Base-by-base conservation (phyloP, 208 protist genomes). In the Acanthamoeba healyi region DNA sequence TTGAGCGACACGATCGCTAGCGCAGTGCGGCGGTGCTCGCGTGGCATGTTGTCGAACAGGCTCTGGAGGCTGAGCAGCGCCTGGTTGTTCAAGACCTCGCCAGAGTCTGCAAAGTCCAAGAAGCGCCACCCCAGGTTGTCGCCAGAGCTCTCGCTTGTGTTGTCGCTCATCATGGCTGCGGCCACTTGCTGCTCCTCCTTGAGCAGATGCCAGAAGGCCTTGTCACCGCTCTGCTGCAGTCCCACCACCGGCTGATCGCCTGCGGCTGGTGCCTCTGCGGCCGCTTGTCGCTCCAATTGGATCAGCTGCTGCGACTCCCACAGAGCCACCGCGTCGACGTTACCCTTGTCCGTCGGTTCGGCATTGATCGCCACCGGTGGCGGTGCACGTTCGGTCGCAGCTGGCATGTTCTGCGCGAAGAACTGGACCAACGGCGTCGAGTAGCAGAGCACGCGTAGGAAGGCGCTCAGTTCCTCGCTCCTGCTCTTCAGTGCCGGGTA, bases 41-140 rank as follows among this genome's bases (percentile, higher is more conserved):
- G 70, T 7, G 70, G 70, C 38, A 46, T 79, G 70, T 46, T 49
- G 38, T 79, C 70, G 6, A 79, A 29, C 70, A 79, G 24, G 70
- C 40, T 79, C 70, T 79, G 70, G 0, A 79, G 40, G 36, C 36
- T 79, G 40, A 79, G 70, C 70, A 79, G 22, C 70, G 70, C 70
- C 34, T 44, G 29, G 40, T 79, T 38, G 2, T 32, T 79, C 38
- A 79, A 24, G 22, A 79, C 38, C 40, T 79, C 70, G 70, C 70
- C 70, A 32, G 70, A 79, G 2, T 79, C 40, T 2, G 70, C 19
- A 34, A 79, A 79, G 70, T 79, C 70, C 12, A 79, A 29, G 70
- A 79, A 29, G 70, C 70, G 15, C 70, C 70, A 79, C 7, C 32
- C 40, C n/a, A 40, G 26, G 67, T 15, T 19, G 19, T n/a, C 54